These are phyloP conservation scores for Leccinum boreale DNA, from an alignment of 768 basidiomycete genomes.

Conservation along the genomic window DNA sequence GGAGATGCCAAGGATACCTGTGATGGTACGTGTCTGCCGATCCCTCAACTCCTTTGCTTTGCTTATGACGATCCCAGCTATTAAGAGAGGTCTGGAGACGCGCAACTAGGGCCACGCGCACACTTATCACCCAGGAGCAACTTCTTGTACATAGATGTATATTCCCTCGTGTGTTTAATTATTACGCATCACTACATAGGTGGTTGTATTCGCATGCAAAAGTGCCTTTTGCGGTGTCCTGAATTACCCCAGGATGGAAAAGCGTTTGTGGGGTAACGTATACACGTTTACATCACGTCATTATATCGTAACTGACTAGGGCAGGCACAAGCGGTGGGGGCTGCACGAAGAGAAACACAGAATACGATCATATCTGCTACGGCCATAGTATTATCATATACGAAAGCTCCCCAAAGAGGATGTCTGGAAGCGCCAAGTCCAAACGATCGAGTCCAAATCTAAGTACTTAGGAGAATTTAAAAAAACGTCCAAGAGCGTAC, in stretches of 20 bases:
- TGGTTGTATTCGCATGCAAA: neutral
- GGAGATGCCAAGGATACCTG: slow-evolving; percentile 91
- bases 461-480: slow-evolving; percentile 8
- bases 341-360: slow-evolving; percentile 1
- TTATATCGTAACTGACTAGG: slow-evolving; percentile 25
- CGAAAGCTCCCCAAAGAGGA: slow-evolving; percentile 13
- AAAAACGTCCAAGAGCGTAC: slow-evolving; percentile 23
- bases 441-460: slow-evolving; percentile 26
- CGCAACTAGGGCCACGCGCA: slow-evolving; percentile 17
- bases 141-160: slow-evolving; percentile 14
- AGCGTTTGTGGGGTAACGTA: slow-evolving; percentile 21
- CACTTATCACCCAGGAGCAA: neutral
- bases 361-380: slow-evolving; percentile 10
- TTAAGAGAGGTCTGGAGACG: slow-evolving; percentile 56
- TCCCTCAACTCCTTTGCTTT: neutral
- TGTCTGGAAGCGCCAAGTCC: slow-evolving; percentile 18
- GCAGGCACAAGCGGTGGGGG: slow-evolving; percentile 3
- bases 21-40: slow-evolving; percentile 52
- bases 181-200: neutral
- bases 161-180: slow-evolving; percentile 19
- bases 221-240: neutral
- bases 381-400: slow-evolving; percentile 19
- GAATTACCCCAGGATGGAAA: slow-evolving; percentile 5
- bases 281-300: slow-evolving; percentile 30
- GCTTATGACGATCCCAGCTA: slow-evolving; percentile 36